Conservation (phyloP, 257 asterid genomes). For the Solanum arcanum region DNA sequence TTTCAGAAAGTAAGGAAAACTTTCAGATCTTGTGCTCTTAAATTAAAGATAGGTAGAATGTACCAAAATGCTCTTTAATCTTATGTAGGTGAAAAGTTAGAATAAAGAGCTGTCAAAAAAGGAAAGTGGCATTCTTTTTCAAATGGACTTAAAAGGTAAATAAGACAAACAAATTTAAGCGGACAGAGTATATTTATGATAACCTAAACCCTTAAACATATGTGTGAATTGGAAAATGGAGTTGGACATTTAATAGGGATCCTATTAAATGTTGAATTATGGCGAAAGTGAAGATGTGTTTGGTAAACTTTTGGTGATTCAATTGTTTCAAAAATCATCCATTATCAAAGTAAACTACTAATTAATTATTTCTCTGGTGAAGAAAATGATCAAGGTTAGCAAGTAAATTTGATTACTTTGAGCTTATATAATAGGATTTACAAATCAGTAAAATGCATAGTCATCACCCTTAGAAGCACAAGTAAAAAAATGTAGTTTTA, state of each 20-base stretch:
- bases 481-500: background rate
- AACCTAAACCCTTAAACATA: background rate
- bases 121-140: background rate
- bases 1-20: background rate
- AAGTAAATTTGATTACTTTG: background rate
- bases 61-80: background rate
- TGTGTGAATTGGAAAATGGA: background rate
- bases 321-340: background rate
- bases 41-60: too few relatives aligned
- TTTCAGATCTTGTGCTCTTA: background rate
- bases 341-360: background rate
- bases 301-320: background rate
- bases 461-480: background rate
- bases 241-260: background rate
- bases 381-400: background rate
- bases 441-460: background rate
- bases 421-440: background rate
- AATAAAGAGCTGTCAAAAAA: background rate
- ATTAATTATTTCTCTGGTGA: background rate
- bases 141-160: background rate
- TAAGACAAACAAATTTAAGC: background rate
- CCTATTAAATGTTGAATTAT: background rate
- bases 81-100: background rate
- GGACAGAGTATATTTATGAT: background rate
- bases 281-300: background rate